Percentiles rank a stretch among this genome's conserved stretches.
phyloP scores from a whole-genome alignment of 2,329 filamentous ascomycete genomes.

The Fusarium verticillioides region DNA sequence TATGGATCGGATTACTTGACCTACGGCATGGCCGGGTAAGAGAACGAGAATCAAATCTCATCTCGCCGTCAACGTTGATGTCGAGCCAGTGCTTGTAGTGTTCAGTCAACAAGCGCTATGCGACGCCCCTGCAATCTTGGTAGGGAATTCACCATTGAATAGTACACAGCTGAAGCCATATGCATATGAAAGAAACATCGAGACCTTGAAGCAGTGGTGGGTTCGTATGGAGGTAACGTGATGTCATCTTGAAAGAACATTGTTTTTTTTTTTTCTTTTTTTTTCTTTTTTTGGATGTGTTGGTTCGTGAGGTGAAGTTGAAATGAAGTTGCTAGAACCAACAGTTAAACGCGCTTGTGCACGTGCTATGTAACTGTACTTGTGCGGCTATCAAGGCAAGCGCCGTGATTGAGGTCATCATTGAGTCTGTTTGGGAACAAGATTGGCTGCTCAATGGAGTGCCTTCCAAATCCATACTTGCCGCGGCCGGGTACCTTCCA shows the following conservation, averaged over 20 bases:
- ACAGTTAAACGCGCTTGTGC: conserved; percentile 25
- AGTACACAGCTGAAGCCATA: not conserved
- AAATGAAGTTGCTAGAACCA: conserved; percentile 19
- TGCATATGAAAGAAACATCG: not conserved
- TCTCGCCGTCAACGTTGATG: not conserved
- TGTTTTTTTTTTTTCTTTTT: no score
- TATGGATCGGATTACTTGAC: not conserved
- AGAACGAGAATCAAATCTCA: not conserved
- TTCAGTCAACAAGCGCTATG: not conserved
- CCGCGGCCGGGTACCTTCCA: conserved; percentile 33
- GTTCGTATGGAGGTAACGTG: not conserved
- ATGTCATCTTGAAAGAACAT: not conserved
- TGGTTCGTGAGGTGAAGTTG: conserved; percentile 20
- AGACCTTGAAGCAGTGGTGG: not conserved
- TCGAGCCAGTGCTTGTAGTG: not conserved
- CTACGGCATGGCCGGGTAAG: not conserved
- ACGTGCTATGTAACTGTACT: conserved; percentile 18
- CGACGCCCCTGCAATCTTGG: not conserved
- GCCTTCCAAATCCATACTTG: conserved; percentile 37
- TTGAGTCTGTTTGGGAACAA: conserved; percentile 6
- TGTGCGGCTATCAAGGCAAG: conserved; percentile 25
- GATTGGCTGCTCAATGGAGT: conserved; percentile 1
- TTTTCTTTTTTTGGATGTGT: not conserved
- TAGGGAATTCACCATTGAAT: not conserved
- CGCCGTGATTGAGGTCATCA: conserved; percentile 19